These are phyloP conservation scores for Dryas integrifolia DNA, from an alignment of 331 rosid species.

Conservation along the genomic window DNA sequence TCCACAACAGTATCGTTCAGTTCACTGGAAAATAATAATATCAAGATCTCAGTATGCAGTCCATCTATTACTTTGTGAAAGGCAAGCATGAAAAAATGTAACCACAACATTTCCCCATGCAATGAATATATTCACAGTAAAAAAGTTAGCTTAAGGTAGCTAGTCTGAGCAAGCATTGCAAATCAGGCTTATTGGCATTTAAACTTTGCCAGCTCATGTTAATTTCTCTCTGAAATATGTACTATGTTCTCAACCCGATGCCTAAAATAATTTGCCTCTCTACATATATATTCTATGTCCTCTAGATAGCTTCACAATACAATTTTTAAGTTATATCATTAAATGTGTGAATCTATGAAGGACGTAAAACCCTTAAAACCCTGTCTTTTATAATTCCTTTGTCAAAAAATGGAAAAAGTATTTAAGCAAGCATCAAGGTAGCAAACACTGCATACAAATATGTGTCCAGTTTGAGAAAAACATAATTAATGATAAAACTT, in stretches of 20 bases:
- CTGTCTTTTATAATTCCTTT: neutral
- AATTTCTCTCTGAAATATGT: too few species aligned
- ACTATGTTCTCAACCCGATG: too few species aligned
- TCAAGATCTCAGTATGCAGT: slow-evolving; percentile 17
- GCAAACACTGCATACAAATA: too few species aligned
- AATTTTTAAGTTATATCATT: neutral
- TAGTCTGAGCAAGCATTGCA: too few species aligned
- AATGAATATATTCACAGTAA: too few species aligned
- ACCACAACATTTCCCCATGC: too few species aligned
- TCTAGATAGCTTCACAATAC: neutral
- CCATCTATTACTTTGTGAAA: slow-evolving; percentile 15
- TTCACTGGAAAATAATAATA: slow-evolving; percentile 54
- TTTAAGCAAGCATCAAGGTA: neutral
- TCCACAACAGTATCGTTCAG: slow-evolving; percentile 83
- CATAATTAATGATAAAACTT: too few species aligned
- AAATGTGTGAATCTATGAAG: neutral
- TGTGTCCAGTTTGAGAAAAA: too few species aligned
- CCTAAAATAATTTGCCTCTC: neutral
- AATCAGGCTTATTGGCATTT: too few species aligned
- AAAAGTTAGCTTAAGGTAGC: too few species aligned
- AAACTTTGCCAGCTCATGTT: too few species aligned
- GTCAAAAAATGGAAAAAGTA: neutral
- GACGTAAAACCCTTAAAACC: neutral
- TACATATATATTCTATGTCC: neutral
- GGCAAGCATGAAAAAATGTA: slow-evolving; percentile 2